A percentile compares a stretch with the other conserved stretches of the same genome.
phyloP scores from a whole-genome alignment of 805 yeast genomes.

The Wickerhamomyces alni region DNA sequence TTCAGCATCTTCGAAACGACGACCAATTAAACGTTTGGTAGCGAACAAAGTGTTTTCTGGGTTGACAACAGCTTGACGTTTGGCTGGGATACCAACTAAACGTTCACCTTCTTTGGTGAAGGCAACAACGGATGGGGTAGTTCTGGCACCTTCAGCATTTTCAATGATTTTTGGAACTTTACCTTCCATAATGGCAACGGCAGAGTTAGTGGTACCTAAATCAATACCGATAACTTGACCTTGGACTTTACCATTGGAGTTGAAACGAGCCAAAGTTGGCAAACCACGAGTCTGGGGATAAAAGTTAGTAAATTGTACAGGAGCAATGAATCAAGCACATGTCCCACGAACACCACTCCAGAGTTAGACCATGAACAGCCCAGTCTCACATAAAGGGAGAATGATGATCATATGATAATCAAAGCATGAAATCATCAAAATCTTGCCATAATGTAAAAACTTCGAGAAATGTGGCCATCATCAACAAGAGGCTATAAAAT shows the following conservation, averaged over 20 bases:
- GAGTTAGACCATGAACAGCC: too few species aligned
- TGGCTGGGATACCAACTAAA: slow-evolving; percentile 68
- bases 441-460: too few species aligned
- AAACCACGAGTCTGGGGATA: slow-evolving; percentile 16
- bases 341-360: too few species aligned
- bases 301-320: slow-evolving; percentile 11
- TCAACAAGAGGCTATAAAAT: too few species aligned
- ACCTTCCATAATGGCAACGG: slow-evolving; percentile 54
- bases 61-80: slow-evolving; percentile 73
- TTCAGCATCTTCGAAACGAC: slow-evolving; percentile 63
- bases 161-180: slow-evolving; percentile 63
- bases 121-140: slow-evolving; percentile 55
- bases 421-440: too few species aligned
- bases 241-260: slow-evolving; percentile 42
- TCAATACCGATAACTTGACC: slow-evolving; percentile 69
- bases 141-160: slow-evolving; percentile 74
- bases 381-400: too few species aligned
- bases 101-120: slow-evolving; percentile 46
- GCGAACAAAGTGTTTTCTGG: slow-evolving; percentile 78
- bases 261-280: slow-evolving; percentile 35
- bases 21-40: slow-evolving; percentile 77
- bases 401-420: too few species aligned
- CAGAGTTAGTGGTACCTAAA: slow-evolving; percentile 83
- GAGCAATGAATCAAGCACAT: neutral
- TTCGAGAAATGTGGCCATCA: too few species aligned